Evolutionary conservation across 805 yeast genomes (phyloP), one percentile per base, ranked within the genome.

Genomic region (Metschnikowia bowlesiae): DNA sequence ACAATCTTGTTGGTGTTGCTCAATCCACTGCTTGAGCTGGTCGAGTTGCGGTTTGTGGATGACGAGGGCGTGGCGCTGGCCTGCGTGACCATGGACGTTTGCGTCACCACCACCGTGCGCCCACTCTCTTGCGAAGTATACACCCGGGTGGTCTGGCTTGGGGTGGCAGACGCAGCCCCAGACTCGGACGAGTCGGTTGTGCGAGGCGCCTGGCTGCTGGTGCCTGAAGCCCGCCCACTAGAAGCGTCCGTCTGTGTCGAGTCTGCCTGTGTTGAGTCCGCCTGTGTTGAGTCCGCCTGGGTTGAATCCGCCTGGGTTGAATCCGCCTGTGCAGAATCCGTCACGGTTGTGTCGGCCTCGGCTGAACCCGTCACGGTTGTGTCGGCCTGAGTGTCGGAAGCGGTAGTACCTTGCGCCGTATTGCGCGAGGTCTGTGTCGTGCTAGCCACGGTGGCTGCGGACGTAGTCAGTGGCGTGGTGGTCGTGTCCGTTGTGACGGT

Each of bases 1-100:
- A 74, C 76, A 18, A 74, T 70, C 49, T 65, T 66, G 56, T 74
- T 74, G 48, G 77, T 71, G 35, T 62, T 53, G 31, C 76, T 71
- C 51, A 74, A 68, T 2, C 78, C 77, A 14, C 71, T 55, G n/a
- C 64, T 53, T 7, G 53, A 35, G 39, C 43, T 46, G 16, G 43
- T 33, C 46, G 48, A 48, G 39, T 46, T 48, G 30, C 50, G 50
- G 14, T 50, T 47, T 0, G 62, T 48, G 7, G 69, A 52, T 3
- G 66, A 57, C 4, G 73, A 59, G 1, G 70, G 62, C 8, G 57
- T 49, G 13, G 64, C 44, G 34, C 62, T 54, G 11, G 71, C 55
- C 32, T 56, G 48, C 2, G 62, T 49, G 6, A 68, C 58, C 16
- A 70, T 16, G 9, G 74, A 63, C 1, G 78, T 74, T 30, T 60